phyloP scores from a whole-genome alignment of 148 eudicot species.

The Spergularia bocconei region DNA sequence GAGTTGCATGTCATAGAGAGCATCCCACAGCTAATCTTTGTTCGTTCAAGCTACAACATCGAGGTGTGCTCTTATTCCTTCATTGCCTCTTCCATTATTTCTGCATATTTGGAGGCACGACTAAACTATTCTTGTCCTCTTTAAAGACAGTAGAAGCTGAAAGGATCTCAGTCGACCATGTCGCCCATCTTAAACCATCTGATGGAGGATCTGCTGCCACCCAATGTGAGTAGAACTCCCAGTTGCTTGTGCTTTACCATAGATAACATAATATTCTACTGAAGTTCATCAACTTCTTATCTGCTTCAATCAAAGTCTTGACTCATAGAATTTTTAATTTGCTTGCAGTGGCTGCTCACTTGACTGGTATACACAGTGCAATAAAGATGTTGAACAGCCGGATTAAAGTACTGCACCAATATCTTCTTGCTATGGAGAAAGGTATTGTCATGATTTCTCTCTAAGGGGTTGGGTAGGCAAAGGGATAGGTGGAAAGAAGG shows the following conservation, averaged over 20 bases:
- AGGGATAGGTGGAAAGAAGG: not conserved
- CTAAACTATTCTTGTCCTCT: slow-evolving; percentile 24
- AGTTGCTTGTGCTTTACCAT: slow-evolving; percentile 6
- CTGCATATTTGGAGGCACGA: slow-evolving; percentile 9
- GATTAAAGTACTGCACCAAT: slow-evolving; percentile 83
- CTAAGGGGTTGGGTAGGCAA: not conserved
- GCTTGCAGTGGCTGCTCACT: slow-evolving; percentile 88
- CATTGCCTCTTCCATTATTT: not conserved
- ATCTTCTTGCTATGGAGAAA: slow-evolving; percentile 87
- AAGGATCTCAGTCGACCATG: slow-evolving; percentile 95
- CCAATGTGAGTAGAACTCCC: slow-evolving; percentile 51
- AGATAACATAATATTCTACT: not conserved
- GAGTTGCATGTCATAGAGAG: slow-evolving; percentile 94
- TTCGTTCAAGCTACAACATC: slow-evolving; percentile 80
- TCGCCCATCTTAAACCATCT: slow-evolving; percentile 96
- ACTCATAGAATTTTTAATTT: not conserved
- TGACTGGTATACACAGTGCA: slow-evolving; percentile 95
- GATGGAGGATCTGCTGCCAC: slow-evolving; percentile 99
- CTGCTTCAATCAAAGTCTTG: not conserved
- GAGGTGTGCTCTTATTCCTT: slow-evolving; percentile 47
- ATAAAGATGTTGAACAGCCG: slow-evolving; percentile 96
- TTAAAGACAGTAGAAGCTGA: slow-evolving; percentile 95
- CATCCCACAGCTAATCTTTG: slow-evolving; percentile 86
- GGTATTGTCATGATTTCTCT: slow-evolving; percentile 30
- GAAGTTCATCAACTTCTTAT: not conserved